Evolutionary conservation across 2,329 filamentous ascomycete genomes (phyloP).

Genomic region (Fusarium sp.): DNA sequence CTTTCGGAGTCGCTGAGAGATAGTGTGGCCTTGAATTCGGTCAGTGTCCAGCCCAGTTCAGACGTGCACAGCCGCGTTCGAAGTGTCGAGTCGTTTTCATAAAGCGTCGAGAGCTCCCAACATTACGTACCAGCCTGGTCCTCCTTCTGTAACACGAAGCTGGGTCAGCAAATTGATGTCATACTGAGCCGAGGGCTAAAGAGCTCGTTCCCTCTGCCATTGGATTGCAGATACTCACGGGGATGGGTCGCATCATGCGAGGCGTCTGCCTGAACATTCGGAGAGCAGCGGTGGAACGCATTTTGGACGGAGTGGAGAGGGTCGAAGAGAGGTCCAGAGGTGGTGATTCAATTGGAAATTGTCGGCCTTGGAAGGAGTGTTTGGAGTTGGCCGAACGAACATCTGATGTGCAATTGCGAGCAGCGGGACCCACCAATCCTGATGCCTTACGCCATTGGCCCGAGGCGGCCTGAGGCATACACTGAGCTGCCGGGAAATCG

Average conservation of each 20-base stretch:
- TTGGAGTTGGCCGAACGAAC: conserved; percentile 53
- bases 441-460: conserved; percentile 56
- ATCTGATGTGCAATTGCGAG: conserved; percentile 54
- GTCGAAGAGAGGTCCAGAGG: conserved; percentile 47
- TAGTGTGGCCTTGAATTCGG: conserved; percentile 81
- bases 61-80: conserved; percentile 17
- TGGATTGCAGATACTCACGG: conserved; percentile 65
- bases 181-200: conserved; percentile 40
- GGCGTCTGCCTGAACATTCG: conserved; percentile 75
- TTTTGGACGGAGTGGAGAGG: conserved; percentile 60
- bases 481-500: conserved; percentile 51
- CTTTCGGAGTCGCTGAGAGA: conserved; percentile 93
- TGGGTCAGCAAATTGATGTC: conserved; percentile 46
- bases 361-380: conserved; percentile 48
- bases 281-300: conserved; percentile 75
- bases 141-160: conserved; percentile 66
- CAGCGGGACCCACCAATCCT: conserved; percentile 50
- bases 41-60: conserved; percentile 43
- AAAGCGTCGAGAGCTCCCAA: conserved; percentile 23
- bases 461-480: conserved; percentile 57
- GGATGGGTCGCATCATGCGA: conserved; percentile 77
- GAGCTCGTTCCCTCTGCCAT: conserved; percentile 41
- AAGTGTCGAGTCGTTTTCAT: conserved; percentile 30
- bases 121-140: conserved; percentile 74
- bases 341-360: conserved; percentile 53